Conservation (phyloP, 345 rosid genomes). For the Heritiera littoralis region DNA sequence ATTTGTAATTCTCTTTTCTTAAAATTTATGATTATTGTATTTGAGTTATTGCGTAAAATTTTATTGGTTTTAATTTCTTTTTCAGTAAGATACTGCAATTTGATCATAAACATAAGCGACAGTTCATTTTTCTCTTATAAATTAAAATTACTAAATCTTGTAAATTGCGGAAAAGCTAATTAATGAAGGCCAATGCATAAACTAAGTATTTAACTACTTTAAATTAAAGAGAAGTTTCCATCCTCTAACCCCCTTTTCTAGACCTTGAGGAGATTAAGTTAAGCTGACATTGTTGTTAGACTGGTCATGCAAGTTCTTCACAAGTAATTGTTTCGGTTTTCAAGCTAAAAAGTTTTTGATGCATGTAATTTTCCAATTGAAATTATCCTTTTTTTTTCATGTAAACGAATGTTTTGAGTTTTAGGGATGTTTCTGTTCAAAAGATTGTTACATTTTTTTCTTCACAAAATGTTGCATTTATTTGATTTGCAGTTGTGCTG, state of each 20-base stretch:
- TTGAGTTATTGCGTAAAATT: not conserved
- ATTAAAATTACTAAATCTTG: too few relatives aligned
- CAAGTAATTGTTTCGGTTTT: too few relatives aligned
- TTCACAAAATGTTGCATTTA: not conserved
- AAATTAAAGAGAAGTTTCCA: not conserved
- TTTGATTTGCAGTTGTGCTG: conserved; percentile 7
- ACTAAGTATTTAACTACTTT: too few relatives aligned
- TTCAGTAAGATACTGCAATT: not conserved
- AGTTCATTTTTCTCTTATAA: too few relatives aligned
- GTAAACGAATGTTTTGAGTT: not conserved
- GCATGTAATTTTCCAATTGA: not conserved
- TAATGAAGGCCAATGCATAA: too few relatives aligned
- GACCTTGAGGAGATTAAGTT: not conserved
- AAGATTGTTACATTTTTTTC: not conserved
- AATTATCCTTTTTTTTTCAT: too few relatives aligned
- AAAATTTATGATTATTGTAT: not conserved
- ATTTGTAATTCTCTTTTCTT: not conserved
- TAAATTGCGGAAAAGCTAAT: too few relatives aligned
- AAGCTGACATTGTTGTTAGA: not conserved
- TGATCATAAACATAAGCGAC: too few relatives aligned
- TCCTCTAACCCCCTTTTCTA: not conserved
- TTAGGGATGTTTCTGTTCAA: not conserved
- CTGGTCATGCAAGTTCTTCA: not conserved
- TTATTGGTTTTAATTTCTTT: not conserved
- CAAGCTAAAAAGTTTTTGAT: not conserved